Conservation (phyloP, 345 rosid genomes). For the Combretum micranthum region DNA sequence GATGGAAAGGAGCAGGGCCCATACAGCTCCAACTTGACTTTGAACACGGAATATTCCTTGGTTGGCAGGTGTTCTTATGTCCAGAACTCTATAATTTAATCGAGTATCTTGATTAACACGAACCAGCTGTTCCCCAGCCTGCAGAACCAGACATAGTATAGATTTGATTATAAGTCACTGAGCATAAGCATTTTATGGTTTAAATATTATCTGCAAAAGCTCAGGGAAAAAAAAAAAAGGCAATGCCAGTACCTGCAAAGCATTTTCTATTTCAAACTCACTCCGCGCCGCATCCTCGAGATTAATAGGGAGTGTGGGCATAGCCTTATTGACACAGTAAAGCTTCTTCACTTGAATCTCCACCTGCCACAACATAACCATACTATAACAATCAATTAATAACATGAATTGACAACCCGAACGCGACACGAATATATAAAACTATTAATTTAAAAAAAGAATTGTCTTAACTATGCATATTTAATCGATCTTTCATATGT, state of each 20-base stretch:
- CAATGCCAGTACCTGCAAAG: conserved; percentile 35
- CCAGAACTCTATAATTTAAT: conserved; percentile 63
- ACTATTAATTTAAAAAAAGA: no score
- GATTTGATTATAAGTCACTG: not conserved
- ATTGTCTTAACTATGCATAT: no score
- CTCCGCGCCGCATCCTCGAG: conserved; percentile 83
- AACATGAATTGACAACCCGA: not conserved
- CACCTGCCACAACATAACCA: conserved; percentile 21
- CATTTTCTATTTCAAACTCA: conserved; percentile 63
- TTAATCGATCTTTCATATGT: no score
- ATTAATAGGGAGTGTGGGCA: conserved; percentile 51
- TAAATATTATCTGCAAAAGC: not conserved
- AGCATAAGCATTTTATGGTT: not conserved
- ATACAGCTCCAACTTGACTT: conserved; percentile 40
- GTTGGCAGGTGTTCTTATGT: conserved; percentile 72
- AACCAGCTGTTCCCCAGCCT: conserved; percentile 53
- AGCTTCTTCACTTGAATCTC: conserved; percentile 59
- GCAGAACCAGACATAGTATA: conserved; percentile 13
- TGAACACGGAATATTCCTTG: conserved; percentile 74
- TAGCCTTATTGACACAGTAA: conserved; percentile 54
- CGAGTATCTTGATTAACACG: conserved; percentile 88
- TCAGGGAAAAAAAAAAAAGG: no score
- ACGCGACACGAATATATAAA: no score
- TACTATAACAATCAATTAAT: not conserved
- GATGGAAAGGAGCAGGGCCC: not conserved